Conservation (phyloP, 306 rosid species). For the Sophora flavescens region DNA sequence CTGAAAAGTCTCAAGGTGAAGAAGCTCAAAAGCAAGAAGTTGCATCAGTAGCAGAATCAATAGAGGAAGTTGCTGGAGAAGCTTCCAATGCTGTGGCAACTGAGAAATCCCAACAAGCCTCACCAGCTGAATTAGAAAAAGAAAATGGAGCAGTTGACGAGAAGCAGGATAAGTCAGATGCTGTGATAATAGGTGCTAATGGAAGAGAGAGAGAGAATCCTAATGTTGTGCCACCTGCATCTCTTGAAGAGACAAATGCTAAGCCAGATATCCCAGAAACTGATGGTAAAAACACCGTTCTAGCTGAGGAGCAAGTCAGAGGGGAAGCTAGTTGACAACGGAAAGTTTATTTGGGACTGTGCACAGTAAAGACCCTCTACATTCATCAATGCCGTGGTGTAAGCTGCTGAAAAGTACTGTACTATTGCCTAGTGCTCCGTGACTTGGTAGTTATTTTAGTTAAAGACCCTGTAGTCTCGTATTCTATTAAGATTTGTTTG, state of each 20-base stretch:
- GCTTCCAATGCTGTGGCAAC: conserved; percentile 32
- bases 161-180: conserved; percentile 42
- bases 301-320: conserved; percentile 34
- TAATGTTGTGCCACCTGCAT: conserved; percentile 12
- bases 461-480: conserved; percentile 40
- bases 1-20: conserved; percentile 39
- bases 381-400: conserved; percentile 29
- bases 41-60: conserved; percentile 42
- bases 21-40: conserved; percentile 46
- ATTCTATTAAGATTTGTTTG: conserved; percentile 41
- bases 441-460: neutral
- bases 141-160: conserved; percentile 41
- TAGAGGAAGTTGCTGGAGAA: conserved; percentile 41
- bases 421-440: conserved; percentile 13
- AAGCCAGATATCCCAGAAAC: conserved; percentile 36
- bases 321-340: conserved; percentile 45
- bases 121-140: conserved; percentile 42
- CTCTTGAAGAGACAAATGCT: conserved; percentile 42
- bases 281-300: conserved; percentile 39
- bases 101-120: conserved; percentile 27
- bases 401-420: conserved; percentile 53
- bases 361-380: conserved; percentile 39
- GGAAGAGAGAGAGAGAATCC: conserved; percentile 50
- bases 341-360: conserved; percentile 50
- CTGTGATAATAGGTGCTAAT: conserved; percentile 42